Conservation (phyloP, 768 basidiomycete species). For the Gloeostereum incarnatum region DNA sequence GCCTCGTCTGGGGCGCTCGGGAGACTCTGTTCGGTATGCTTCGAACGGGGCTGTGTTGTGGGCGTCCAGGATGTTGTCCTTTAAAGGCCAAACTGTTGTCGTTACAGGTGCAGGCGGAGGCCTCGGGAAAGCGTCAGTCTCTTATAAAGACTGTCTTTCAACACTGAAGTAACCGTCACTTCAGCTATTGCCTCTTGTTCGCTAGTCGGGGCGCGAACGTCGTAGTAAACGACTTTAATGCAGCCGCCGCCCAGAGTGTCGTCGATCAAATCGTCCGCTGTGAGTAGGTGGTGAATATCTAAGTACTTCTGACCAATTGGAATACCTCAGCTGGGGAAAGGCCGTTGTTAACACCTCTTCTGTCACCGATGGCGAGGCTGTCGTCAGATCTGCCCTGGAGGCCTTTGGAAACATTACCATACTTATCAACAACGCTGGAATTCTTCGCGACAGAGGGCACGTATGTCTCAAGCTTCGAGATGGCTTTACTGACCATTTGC, state of each 20-base stretch:
- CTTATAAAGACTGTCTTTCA: background rate
- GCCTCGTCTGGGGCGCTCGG: too few relatives aligned
- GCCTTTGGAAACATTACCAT: conserved; percentile 82
- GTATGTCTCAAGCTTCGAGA: conserved; percentile 9
- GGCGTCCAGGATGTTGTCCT: conserved; percentile 59
- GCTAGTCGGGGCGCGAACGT: conserved; percentile 91
- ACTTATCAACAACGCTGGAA: conserved; percentile 95
- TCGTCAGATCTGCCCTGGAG: conserved; percentile 80
- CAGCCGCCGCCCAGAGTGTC: conserved; percentile 81
- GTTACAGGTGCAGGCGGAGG: conserved; percentile 96
- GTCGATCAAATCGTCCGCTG: conserved; percentile 83
- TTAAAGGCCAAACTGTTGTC: conserved; percentile 86
- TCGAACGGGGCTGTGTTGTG: too few relatives aligned
- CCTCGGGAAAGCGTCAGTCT: conserved; percentile 80
- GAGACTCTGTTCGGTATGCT: too few relatives aligned
- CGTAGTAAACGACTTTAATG: conserved; percentile 92
- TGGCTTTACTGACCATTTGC: conserved; percentile 1
- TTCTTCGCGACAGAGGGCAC: conserved; percentile 73
- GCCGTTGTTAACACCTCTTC: conserved; percentile 87
- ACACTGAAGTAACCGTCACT: conserved; percentile 1
- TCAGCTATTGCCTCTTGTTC: conserved; percentile 83
- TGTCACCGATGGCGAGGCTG: conserved; percentile 77
- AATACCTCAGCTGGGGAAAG: conserved; percentile 69
- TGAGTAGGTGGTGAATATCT: conserved; percentile 19
- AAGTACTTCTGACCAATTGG: background rate